phyloP scores from a whole-genome alignment of 208 protist genomes.

The Crithidia sp. region DNA sequence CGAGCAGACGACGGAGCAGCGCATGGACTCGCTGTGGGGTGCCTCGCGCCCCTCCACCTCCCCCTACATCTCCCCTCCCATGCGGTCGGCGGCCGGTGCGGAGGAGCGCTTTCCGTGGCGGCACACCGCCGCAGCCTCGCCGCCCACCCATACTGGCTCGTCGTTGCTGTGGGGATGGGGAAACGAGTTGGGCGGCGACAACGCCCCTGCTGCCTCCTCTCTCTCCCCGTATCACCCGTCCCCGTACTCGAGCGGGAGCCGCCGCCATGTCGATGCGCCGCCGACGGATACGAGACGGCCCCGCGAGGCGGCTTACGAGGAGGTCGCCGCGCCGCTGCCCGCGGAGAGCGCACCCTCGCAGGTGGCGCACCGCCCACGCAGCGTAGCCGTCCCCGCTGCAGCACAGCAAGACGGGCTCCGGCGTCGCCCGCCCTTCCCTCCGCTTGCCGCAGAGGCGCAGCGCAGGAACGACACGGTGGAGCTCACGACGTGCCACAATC shows the following conservation, averaged over 20 bases:
- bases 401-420: background rate
- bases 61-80: no score
- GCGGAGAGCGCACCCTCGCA: background rate
- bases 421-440: background rate
- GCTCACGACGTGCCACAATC: conserved; percentile 3
- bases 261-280: background rate
- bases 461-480: background rate
- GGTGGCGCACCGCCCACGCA: no score
- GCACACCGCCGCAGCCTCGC: background rate
- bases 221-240: conserved; percentile 6
- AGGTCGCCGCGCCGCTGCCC: conserved; percentile 15
- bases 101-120: conserved; percentile 25
- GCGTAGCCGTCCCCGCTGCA: background rate
- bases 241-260: background rate
- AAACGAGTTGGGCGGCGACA: background rate
- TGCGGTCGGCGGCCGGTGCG: background rate
- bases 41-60: no score
- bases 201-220: background rate
- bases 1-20: background rate
- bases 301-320: conserved; percentile 24
- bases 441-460: background rate
- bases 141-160: conserved; percentile 11
- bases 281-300: background rate
- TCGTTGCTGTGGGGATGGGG: conserved; percentile 39
- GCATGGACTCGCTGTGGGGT: background rate